These are phyloP conservation scores for Aspergillus taichungensis DNA, from an alignment of 495 filamentous ascomycete species.

Conservation along the genomic window DNA sequence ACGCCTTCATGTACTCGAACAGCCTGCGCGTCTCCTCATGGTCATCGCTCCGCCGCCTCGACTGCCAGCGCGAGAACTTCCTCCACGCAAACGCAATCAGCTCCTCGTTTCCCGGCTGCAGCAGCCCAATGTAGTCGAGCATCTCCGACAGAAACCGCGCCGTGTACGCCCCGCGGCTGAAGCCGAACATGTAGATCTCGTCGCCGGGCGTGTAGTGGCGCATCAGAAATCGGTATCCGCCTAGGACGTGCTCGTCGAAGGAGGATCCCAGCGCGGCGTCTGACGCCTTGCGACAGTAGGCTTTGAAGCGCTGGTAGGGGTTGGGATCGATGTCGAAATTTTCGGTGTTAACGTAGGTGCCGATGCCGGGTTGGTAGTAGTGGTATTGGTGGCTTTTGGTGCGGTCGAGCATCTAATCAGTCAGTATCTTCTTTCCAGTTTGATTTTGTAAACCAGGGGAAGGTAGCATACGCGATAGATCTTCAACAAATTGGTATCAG, in stretches of 20 bases:
- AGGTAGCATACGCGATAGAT: slow-evolving; percentile 1
- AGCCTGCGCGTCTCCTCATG: slow-evolving; percentile 48
- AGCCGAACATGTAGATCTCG: slow-evolving; percentile 69
- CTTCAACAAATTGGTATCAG: slow-evolving; percentile 22
- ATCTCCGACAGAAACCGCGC: slow-evolving; percentile 75
- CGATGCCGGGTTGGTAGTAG: not conserved
- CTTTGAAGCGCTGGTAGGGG: too few species aligned
- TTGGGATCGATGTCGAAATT: too few species aligned
- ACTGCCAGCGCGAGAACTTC: slow-evolving; percentile 65
- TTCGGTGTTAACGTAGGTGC: too few species aligned
- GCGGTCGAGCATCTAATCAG: not conserved
- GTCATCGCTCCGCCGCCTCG: slow-evolving; percentile 41
- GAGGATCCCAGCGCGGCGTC: too few species aligned
- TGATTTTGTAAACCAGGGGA: not conserved
- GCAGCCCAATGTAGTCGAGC: slow-evolving; percentile 67
- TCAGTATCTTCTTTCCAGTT: not conserved
- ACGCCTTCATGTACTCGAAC: slow-evolving; percentile 58
- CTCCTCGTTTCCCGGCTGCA: slow-evolving; percentile 70
- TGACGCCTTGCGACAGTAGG: too few species aligned
- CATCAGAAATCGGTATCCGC: slow-evolving; percentile 78
- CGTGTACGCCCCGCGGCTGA: slow-evolving; percentile 69
- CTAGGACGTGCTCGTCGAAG: slow-evolving; percentile 54
- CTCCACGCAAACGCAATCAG: slow-evolving; percentile 76
- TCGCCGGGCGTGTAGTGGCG: slow-evolving; percentile 66
- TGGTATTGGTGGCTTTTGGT: not conserved